Conservation (phyloP, 2,329 filamentous ascomycete species). For the Colletotrichum tanaceti region DNA sequence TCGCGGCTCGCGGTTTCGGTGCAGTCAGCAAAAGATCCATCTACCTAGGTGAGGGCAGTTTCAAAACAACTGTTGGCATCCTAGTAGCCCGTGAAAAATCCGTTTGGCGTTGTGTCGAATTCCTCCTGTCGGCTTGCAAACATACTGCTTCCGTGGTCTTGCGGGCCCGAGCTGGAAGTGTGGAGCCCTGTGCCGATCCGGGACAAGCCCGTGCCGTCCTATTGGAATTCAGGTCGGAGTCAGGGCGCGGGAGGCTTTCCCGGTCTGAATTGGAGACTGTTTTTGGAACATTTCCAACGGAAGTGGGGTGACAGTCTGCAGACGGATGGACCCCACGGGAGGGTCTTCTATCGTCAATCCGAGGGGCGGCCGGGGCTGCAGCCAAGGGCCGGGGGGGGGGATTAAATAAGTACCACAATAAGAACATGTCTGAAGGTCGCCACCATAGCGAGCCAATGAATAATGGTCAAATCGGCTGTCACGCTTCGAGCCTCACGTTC, state of each 20-base stretch:
- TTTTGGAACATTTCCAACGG: neutral
- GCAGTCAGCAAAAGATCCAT: neutral
- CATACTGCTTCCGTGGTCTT: neutral
- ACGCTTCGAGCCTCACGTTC: too few relatives aligned
- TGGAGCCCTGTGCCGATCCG: constrained; percentile 5
- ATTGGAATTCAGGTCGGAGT: neutral
- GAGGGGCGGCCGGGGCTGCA: neutral
- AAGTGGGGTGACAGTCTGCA: neutral
- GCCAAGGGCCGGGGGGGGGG: neutral
- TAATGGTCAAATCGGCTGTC: too few relatives aligned
- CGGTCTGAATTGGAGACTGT: neutral
- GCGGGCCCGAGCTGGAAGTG: neutral
- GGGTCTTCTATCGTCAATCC: neutral
- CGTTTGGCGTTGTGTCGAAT: neutral
- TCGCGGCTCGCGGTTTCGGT: neutral
- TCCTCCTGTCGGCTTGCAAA: neutral
- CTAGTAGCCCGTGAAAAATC: neutral
- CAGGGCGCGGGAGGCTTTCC: neutral
- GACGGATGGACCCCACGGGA: neutral
- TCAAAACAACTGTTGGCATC: neutral
- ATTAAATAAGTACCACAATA: neutral
- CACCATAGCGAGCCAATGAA: too few relatives aligned
- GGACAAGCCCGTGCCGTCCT: neutral
- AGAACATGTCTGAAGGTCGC: too few relatives aligned
- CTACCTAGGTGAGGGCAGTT: too few relatives aligned